Base-by-base conservation (phyloP, 2,329 filamentous ascomycete genomes). In the Dactylellina drechsleri region DNA sequence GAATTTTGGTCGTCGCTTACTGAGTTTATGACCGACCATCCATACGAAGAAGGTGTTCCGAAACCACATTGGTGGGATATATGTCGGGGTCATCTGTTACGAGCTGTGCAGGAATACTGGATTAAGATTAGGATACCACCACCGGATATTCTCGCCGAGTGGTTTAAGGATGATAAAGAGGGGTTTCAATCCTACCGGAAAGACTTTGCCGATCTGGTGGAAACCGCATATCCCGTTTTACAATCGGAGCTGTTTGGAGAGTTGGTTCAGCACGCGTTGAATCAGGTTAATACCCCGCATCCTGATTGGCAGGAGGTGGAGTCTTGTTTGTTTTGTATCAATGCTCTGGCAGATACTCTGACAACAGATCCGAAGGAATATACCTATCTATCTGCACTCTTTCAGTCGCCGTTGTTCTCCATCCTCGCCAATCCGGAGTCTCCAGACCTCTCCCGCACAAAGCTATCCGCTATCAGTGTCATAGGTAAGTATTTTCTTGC, bases 1-100 rank as follows among this genome's bases (percentile, higher is more conserved):
- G 91, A 95, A 79, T 94, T 95, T 80, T 95, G 92, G 92, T 90
- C 87, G 16, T 89, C 87, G 0, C 92, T 90, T 80, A 87, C 91
- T 4, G 91, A 93, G 81, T 87, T 87, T 12, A 85, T 89, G 83
- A 87, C 85, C 73, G 90, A 88, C 80, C 84, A 82, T 8, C 82
- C 86, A 53, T 87, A 85, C 74, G 85, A 85, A 0, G 84, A 84
- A n/a, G 83, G 85, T 77, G 81, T 66, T 23, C 82, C 82, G 2
- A 80, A 82, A 3, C 82, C 83, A 4, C 81, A 82, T 5, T 92
- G 90, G 89, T 84, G 90, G 57, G 82, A 83, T 6, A 81, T 84
- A 6, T 88, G 90, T 1, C 85, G 88, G 58, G 82, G 83, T 6
- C 85, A 89, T 66, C 84, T 92, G 18, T 86, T 89, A 77, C 85